Base-by-base conservation (phyloP, 345 rosid species). In the Camelina sativa region DNA sequence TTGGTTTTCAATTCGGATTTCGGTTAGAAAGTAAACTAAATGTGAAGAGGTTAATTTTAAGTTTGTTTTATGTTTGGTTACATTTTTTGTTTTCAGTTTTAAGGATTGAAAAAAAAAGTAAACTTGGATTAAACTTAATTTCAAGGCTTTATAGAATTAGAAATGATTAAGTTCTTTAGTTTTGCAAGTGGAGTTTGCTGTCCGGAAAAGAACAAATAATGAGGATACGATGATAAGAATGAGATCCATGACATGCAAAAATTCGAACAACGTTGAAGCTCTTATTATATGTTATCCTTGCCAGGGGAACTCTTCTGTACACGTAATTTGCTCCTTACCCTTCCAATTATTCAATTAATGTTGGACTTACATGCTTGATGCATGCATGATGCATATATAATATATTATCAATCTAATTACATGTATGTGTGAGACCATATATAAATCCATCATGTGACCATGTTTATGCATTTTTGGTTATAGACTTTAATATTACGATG, bases 351-450 rank as follows among this genome's bases (percentile, higher is more conserved):
- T 75, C 48, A 51, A 67, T 51, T 60, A 60, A 15, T 40, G 19
- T 75, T 67, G 28, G 67, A 67, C 62, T 58, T 74, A 38, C 78
- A 66, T 75, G 73, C 73, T 40, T 75, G 54, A 38, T 59, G 46
- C 55, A 67, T 75, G 54, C 78, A 37, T 25, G 47, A 67, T 75
- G 54, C 78, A 37, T 25, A 57, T 74, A 47, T 57, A 9, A 51
- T 57, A 23, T 65, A 34, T 63, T 28, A 51, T 20, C 56, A 20
- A 51, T 63, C 37, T 43, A 54, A 63, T 41, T 71, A 71, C 51
- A 58, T 63, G 40, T 2, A 13, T 20, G 7, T 52, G 22, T 52
- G 61, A 20, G 23, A 34, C 32, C 19, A 47, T 2, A 23, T 16
- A 38, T 52, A 15, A 11, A 65, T 32, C 30, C 22, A 62, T 38